Evolutionary conservation across 495 filamentous ascomycete species (phyloP).

Genomic region (Penicillium riverlandense): DNA sequence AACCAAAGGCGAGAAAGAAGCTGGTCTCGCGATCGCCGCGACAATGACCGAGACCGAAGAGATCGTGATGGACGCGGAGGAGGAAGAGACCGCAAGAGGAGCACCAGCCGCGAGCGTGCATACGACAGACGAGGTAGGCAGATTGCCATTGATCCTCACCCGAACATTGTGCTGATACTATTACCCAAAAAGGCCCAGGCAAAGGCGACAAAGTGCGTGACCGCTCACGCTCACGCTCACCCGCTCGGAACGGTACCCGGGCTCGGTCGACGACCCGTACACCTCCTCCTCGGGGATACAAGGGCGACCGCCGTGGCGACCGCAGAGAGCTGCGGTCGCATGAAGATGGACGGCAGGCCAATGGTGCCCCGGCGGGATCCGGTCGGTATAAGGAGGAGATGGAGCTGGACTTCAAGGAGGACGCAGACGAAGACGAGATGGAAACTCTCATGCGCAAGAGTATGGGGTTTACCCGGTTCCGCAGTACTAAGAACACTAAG

Average conservation of each 20-base stretch:
- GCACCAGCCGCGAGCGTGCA: constrained; percentile 40
- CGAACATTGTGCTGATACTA: too few relatives aligned
- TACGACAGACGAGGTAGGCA: constrained; percentile 35
- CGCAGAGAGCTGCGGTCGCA: constrained; percentile 23
- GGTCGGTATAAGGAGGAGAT: constrained; percentile 28
- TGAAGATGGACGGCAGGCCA: constrained; percentile 15
- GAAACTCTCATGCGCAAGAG: constrained; percentile 68
- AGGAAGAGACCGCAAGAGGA: constrained; percentile 35
- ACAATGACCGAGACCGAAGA: constrained; percentile 24
- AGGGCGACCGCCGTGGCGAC: constrained; percentile 24
- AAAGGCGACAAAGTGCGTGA: constrained; percentile 35
- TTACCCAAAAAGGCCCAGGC: too few relatives aligned
- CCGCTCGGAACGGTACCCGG: constrained; percentile 32
- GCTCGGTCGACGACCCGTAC: constrained; percentile 24
- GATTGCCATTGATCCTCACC: neutral
- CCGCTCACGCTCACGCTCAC: constrained; percentile 36
- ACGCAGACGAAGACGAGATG: constrained; percentile 59
- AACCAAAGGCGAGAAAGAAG: constrained; percentile 34
- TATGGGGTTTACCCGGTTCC: constrained; percentile 86
- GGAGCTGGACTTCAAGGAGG: constrained; percentile 38
- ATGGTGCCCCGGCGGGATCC: constrained; percentile 14
- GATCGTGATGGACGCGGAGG: constrained; percentile 32
- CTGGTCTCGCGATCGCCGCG: constrained; percentile 40
- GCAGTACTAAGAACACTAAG: constrained; percentile 84
- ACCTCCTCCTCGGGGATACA: constrained; percentile 26